These are phyloP conservation scores for Fusarium chaquense DNA, from an alignment of 2,329 filamentous ascomycete species.

Conservation along the genomic window DNA sequence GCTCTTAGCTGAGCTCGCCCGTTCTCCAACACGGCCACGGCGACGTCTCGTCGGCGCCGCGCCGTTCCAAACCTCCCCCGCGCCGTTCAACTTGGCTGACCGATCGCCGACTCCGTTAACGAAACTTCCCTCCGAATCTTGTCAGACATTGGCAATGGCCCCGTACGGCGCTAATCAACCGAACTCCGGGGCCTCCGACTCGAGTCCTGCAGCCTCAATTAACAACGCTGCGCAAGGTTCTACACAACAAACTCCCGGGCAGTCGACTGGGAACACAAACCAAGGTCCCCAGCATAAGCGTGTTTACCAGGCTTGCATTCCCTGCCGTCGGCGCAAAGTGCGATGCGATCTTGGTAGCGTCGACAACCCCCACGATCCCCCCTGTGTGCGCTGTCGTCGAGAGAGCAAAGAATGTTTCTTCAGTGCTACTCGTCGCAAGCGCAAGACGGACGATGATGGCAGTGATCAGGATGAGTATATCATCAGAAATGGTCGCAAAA, in stretches of 20 bases:
- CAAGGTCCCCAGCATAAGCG: conserved; percentile 64
- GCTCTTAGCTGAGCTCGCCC: conserved; percentile 23
- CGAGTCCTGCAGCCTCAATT: conserved; percentile 44
- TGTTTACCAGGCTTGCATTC: conserved; percentile 73
- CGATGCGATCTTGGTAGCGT: conserved; percentile 77
- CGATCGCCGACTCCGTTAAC: conserved; percentile 17
- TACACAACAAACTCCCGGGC: conserved; percentile 37
- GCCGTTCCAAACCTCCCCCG: conserved; percentile 14
- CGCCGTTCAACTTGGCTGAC: conserved; percentile 25
- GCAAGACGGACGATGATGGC: conserved; percentile 75
- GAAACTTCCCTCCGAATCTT: conserved; percentile 10
- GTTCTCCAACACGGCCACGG: conserved; percentile 27
- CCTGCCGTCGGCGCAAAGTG: conserved; percentile 71
- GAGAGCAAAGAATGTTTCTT: conserved; percentile 99
- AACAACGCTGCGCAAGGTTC: conserved; percentile 39
- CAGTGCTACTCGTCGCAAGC: conserved; percentile 92
- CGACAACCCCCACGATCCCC: conserved; percentile 93
- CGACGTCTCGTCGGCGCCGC: conserved; percentile 20
- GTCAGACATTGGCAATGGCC: conserved; percentile 35
- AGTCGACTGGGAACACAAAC: conserved; percentile 28
- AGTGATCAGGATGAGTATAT: conserved; percentile 74
- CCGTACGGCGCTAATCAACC: conserved; percentile 43
- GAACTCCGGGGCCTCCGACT: conserved; percentile 42
- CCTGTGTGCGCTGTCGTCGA: conserved; percentile 91
- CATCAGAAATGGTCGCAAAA: conserved; percentile 79